Base-by-base conservation (phyloP, 2,329 filamentous ascomycete species). In the Alternaria ventricosa region DNA sequence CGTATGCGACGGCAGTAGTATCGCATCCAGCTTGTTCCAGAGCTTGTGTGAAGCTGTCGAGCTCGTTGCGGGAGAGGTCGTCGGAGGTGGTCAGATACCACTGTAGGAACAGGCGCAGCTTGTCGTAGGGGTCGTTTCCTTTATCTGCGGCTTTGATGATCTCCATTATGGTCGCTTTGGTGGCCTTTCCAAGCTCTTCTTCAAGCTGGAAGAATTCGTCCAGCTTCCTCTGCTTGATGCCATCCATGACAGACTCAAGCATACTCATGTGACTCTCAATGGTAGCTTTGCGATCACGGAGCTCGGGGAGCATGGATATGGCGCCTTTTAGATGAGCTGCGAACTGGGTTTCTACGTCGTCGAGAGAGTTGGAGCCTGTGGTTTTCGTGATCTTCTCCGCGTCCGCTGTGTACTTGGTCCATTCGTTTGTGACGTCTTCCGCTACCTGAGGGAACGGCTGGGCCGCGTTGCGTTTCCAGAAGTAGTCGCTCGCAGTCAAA, bases 131-230 rank as follows among this genome's bases (percentile, higher is more conserved):
- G 53, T 97, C 88, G 47, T 88, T 92, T 55, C 96, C 96, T 81
- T 96, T 97, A 66, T 89, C 88, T 3, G 87, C 80, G 69, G 96
- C 92, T 70, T 90, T 93, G 75, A 99, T 88, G 12, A 96, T 84
- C 60, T 98, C 94, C 43, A 61, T 47, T 15, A 61, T 57, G 4
- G 53, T 98, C 83, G 63, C 98, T 90, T 78, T 98, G 94, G 2
- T 90, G 84, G 81, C 97, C 97, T 55, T 90, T 93, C 79, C 97
- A 93, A 82, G 97, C 70, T 90, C 93, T 79, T 98, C 95, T 78
- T 99, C 96, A 6, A 97, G 84, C 77, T 98, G 93, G 83, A 96
- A 99, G 81, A 92, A 99, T 78, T 96, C 96, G 78, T 99, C 96
- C 6, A 99, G 85, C 79, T 98, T 94, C 15, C 96, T 90, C 71